A percentile compares a stretch with the other conserved stretches of the same genome.
Evolutionary conservation across 2,329 filamentous ascomycete species (phyloP).

Genomic region (Fusarium chuoi): DNA sequence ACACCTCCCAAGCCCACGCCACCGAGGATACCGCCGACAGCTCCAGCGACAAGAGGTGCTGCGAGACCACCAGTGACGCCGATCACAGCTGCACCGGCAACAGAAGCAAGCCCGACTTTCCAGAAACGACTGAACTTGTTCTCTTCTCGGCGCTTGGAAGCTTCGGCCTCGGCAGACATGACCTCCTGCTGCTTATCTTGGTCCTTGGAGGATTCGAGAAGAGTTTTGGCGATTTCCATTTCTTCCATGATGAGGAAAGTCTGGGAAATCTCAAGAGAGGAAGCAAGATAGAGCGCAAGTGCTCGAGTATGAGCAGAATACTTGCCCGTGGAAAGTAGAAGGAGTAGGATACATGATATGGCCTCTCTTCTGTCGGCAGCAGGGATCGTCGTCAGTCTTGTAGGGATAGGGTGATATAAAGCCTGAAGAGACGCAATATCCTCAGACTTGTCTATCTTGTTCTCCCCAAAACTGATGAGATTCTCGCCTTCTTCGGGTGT

Average conservation of each 20-base stretch:
- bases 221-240: conserved; percentile 77
- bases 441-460: conserved; percentile 47
- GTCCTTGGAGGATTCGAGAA: conserved; percentile 72
- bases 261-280: conserved; percentile 71
- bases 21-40: conserved; percentile 85
- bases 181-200: conserved; percentile 52
- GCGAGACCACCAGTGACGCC: conserved; percentile 92
- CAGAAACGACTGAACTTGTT: conserved; percentile 78
- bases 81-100: conserved; percentile 89
- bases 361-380: conserved; percentile 69
- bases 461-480: conserved; percentile 55
- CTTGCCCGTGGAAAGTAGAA: conserved; percentile 76
- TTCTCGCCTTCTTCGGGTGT: conserved; percentile 51
- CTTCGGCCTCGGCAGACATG: conserved; percentile 81
- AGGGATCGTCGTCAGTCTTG: conserved; percentile 66
- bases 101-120: conserved; percentile 91
- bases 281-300: conserved; percentile 74
- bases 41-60: conserved; percentile 86
- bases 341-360: conserved; percentile 75
- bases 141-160: conserved; percentile 76
- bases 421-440: conserved; percentile 59
- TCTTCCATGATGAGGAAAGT: conserved; percentile 75
- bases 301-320: conserved; percentile 80
- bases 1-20: conserved; percentile 86
- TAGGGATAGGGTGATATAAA: conserved; percentile 64